Percentiles rank a stretch among this genome's conserved stretches.
Evolutionary conservation across 2,329 filamentous ascomycete genomes (phyloP).

Genomic region (Elsinoe batatas): DNA sequence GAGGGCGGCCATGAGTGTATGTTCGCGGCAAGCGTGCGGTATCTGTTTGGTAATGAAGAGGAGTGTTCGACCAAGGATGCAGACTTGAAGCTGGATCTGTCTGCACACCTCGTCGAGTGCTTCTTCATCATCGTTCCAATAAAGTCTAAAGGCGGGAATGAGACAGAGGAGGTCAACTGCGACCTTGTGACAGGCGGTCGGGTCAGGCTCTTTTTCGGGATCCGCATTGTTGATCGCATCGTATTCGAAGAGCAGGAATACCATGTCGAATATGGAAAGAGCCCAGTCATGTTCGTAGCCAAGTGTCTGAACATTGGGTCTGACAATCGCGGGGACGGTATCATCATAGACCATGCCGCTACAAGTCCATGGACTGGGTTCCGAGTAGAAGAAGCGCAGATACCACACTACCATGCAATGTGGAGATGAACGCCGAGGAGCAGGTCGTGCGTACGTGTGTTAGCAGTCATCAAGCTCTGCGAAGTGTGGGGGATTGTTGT

Average conservation of each 20-base stretch:
- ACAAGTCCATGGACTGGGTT: neutral
- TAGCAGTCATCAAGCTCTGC: neutral
- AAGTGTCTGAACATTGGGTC: conserved; percentile 12
- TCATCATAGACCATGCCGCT: conserved; percentile 10
- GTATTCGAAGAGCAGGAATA: conserved; percentile 7
- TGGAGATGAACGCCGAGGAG: neutral
- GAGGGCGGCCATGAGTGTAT: conserved; percentile 10
- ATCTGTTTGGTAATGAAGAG: conserved; percentile 12
- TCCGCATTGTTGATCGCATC: conserved; percentile 9
- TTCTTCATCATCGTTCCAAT: conserved; percentile 11
- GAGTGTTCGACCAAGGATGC: conserved; percentile 12
- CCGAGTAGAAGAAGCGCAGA: neutral
- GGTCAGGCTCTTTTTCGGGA: neutral
- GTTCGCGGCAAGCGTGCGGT: conserved; percentile 11
- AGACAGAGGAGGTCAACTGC: conserved; percentile 2
- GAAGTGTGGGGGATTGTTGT: neutral
- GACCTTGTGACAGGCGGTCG: neutral
- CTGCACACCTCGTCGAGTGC: conserved; percentile 10
- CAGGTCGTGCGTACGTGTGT: neutral
- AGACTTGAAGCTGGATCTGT: conserved; percentile 10
- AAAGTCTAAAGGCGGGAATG: conserved; percentile 9
- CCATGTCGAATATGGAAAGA: conserved; percentile 9
- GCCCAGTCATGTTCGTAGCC: conserved; percentile 12
- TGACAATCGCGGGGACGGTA: conserved; percentile 6
- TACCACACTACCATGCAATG: conserved; percentile 11